These are phyloP conservation scores for Brassica nigra DNA, from an alignment of 345 rosid genomes.

Conservation along the genomic window DNA sequence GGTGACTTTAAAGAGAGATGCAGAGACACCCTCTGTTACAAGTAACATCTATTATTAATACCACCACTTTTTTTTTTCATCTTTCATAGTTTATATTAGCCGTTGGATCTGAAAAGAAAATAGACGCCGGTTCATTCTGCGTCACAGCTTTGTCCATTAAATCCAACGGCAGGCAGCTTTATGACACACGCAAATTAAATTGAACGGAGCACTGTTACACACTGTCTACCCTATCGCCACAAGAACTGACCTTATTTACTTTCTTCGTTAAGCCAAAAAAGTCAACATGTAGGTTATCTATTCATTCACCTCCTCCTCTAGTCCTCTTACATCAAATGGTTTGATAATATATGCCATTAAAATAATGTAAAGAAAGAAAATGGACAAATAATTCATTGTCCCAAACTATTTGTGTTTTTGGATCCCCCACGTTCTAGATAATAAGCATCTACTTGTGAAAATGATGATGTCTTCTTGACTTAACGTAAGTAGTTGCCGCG, in stretches of 20 bases:
- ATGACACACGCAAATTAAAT: conserved; percentile 11
- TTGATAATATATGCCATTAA: background rate
- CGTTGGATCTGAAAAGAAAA: conserved; percentile 39
- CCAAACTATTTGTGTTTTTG: background rate
- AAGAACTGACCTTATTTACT: conserved; percentile 29
- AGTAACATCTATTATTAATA: conserved; percentile 34
- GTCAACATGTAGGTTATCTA: conserved; percentile 37
- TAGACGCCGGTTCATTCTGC: conserved; percentile 41
- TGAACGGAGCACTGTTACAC: conserved; percentile 16
- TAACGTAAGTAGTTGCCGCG: conserved; percentile 18
- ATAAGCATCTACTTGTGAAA: background rate
- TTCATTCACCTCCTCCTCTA: conserved; percentile 1
- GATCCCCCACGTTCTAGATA: conserved; percentile 16
- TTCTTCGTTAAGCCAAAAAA: conserved; percentile 21
- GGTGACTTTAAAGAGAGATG: conserved; percentile 36
- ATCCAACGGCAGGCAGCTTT: conserved; percentile 49
- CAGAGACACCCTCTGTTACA: conserved; percentile 46
- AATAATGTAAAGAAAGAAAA: background rate
- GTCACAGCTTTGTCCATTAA: conserved; percentile 43
- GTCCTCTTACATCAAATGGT: background rate
- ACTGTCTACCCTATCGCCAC: conserved; percentile 16
- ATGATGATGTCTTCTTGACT: conserved; percentile 34
- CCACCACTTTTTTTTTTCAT: background rate
- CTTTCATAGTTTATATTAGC: background rate
- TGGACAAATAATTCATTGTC: background rate